Base-by-base conservation (phyloP, 352 stramenopile genomes). In the Globisporangium camurandrum region DNA sequence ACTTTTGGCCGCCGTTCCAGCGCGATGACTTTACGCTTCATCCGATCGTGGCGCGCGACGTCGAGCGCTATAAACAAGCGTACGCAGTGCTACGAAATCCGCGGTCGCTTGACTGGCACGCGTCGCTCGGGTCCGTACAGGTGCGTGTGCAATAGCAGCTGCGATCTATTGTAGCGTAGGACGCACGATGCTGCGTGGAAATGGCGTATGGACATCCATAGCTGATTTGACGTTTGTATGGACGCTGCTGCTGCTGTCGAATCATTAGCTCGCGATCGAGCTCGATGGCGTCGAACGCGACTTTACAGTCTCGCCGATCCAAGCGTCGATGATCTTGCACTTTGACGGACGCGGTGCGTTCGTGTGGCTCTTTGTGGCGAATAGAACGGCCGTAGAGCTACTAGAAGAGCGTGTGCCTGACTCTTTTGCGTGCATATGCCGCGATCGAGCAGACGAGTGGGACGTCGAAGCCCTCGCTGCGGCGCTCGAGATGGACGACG, bases 1-100 rank as follows among this genome's bases (percentile, higher is more conserved):
- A 98, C 33, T 99, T 98, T 68, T 99, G 96, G 96, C 96, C 96
- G 23, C 73, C 90, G n/a, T 72, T 98, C 20, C 88, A 98, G 60
- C 84, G 77, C 4, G 88, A 98, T 42, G 75, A 93, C 17, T 86
- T 98, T 54, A 77, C 74, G 33, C 67, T 97, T 31, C 95, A 98
- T 61, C 76, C 90, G 9, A 67, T 63, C 31, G 71, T 97, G 0
- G 61, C 81, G 33, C 62, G 69, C 2, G 75, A 82, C 39, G 66
- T 98, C 19, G 82, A 96, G 38, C 49, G 74, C 24, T 98, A 97
- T 61, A 87, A 84, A 53, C 68, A 86, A 14, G 77, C 94, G 45
- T 99, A 98, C 63, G 75, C 78, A 19, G 75, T 92, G 26, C 63
- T 98, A 6, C 98, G 98, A 53, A 98, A 97, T 62, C 95, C 95